phyloP scores from a whole-genome alignment of 495 filamentous ascomycete genomes.

The Aspergillus mulundensis region DNA sequence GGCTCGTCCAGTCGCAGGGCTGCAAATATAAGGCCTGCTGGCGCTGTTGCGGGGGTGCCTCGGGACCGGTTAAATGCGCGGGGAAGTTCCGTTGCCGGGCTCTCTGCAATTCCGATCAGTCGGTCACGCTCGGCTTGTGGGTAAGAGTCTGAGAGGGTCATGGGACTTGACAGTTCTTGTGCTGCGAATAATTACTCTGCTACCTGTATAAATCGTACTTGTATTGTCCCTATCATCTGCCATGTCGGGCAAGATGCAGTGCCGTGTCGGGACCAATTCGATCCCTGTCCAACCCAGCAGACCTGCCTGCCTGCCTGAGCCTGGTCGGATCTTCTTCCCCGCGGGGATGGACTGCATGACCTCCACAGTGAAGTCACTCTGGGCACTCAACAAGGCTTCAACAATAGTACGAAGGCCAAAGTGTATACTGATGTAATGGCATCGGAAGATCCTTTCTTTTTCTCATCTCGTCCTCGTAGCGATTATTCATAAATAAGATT shows the following conservation, averaged over 20 bases:
- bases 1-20: neutral
- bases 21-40: slow-evolving; percentile 17
- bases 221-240: too few relatives aligned
- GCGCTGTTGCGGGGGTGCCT: slow-evolving; percentile 19
- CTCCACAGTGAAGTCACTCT: neutral
- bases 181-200: neutral
- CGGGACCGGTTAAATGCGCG: slow-evolving; percentile 27
- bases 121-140: slow-evolving; percentile 13
- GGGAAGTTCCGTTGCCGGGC: slow-evolving; percentile 21
- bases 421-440: neutral
- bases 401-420: neutral
- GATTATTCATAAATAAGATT: too few relatives aligned
- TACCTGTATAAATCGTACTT: neutral
- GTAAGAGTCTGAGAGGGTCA: neutral
- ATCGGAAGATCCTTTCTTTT: too few relatives aligned
- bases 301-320: neutral
- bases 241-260: too few relatives aligned
- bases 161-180: neutral
- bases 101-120: slow-evolving; percentile 8
- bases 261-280: too few relatives aligned
- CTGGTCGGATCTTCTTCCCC: slow-evolving; percentile 1
- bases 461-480: neutral
- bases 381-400: neutral
- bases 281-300: too few relatives aligned
- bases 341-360: neutral